A percentile compares a stretch with the other conserved stretches of the same genome.
These are phyloP conservation scores for Lindgomyces ingoldianus DNA, from an alignment of 495 filamentous ascomycete species.

Conservation along the genomic window DNA sequence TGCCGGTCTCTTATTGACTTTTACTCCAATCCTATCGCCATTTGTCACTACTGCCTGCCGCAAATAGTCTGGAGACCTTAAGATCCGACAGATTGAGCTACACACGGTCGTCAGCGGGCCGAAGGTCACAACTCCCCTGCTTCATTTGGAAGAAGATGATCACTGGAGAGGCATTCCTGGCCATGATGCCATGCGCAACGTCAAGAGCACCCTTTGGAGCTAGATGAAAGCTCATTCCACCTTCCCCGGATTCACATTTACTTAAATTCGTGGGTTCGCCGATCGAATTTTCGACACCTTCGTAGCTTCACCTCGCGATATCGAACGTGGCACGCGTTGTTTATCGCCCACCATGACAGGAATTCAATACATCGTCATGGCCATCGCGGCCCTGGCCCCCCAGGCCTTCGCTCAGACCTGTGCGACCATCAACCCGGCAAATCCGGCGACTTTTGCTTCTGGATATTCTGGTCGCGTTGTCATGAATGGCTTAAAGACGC, in stretches of 20 bases:
- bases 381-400: conserved; percentile 3
- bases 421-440: conserved; percentile 19
- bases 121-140: neutral
- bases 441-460: conserved; percentile 18
- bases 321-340: neutral
- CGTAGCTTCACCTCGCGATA: neutral
- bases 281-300: neutral
- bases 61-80: neutral
- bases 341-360: neutral
- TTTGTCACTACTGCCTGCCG: neutral
- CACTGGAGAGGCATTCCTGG: neutral
- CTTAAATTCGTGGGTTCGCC: neutral
- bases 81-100: neutral
- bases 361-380: neutral
- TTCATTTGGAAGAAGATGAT: neutral
- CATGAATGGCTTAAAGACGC: conserved; percentile 52
- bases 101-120: neutral
- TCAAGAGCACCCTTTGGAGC: neutral
- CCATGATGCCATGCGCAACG: neutral
- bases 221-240: neutral
- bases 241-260: neutral
- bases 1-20: neutral
- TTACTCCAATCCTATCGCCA: neutral
- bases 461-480: conserved; percentile 61
- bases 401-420: conserved; percentile 14